Evolutionary conservation across 2,329 filamentous ascomycete species (phyloP).

Genomic region (Coniochaeta sp.): DNA sequence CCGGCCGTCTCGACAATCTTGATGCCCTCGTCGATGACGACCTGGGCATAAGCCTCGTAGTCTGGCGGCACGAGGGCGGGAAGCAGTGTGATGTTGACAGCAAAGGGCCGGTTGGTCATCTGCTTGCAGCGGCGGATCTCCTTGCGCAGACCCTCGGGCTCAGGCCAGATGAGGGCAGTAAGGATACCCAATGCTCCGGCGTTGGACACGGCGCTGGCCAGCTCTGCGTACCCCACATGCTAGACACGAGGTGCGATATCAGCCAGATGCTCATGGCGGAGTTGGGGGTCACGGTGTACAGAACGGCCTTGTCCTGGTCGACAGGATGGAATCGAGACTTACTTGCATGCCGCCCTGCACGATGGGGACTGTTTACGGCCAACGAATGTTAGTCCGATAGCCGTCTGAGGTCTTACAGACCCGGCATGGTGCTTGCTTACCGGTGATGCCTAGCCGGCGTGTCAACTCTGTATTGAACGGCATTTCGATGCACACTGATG

Average conservation of each 20-base stretch:
- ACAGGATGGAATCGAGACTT: slow-evolving; percentile 8
- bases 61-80: slow-evolving; percentile 85
- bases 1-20: slow-evolving; percentile 66
- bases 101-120: slow-evolving; percentile 77
- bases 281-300: neutral
- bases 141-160: slow-evolving; percentile 82
- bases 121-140: slow-evolving; percentile 83
- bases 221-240: slow-evolving; percentile 75
- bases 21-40: slow-evolving; percentile 88
- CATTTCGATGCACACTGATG: slow-evolving; percentile 29
- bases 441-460: slow-evolving; percentile 46
- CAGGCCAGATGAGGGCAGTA: slow-evolving; percentile 86
- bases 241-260: slow-evolving; percentile 20
- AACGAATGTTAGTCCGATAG: slow-evolving; percentile 15
- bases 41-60: slow-evolving; percentile 86
- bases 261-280: neutral
- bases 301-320: neutral
- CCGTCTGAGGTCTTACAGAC: neutral
- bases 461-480: slow-evolving; percentile 52
- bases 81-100: slow-evolving; percentile 90
- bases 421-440: slow-evolving; percentile 13
- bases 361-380: slow-evolving; percentile 54
- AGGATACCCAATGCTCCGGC: slow-evolving; percentile 78
- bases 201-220: slow-evolving; percentile 70
- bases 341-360: slow-evolving; percentile 74